Conservation (phyloP, 1,284 basidiomycete genomes). For the Tylopilus sp. region DNA sequence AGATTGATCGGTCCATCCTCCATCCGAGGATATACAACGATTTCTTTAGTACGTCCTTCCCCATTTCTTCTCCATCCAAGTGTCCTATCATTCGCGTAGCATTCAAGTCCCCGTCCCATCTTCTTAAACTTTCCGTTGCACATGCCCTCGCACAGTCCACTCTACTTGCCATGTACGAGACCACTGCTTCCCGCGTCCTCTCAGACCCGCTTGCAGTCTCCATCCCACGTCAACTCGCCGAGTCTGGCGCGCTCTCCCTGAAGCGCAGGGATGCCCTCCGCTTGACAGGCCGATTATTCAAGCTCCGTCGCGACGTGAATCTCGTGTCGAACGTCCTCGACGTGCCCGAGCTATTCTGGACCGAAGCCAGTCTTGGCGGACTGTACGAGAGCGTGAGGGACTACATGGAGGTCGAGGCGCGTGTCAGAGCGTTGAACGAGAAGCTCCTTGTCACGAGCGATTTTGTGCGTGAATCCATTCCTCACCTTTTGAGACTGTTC, state of each 20-base stretch:
- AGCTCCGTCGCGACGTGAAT: conserved; percentile 86
- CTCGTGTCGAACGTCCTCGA: conserved; percentile 92
- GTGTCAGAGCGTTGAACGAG: conserved; percentile 88
- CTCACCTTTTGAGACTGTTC: not conserved
- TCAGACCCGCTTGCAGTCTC: conserved; percentile 73
- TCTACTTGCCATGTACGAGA: conserved; percentile 86
- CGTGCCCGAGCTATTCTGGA: conserved; percentile 94
- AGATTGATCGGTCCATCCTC: conserved; percentile 84
- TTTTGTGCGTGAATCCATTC: conserved; percentile 54
- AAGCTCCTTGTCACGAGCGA: conserved; percentile 85
- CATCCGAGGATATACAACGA: conserved; percentile 90
- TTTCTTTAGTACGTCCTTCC: conserved; percentile 70
- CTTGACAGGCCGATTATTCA: conserved; percentile 87
- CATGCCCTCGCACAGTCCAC: conserved; percentile 96
- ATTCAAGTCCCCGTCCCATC: conserved; percentile 84
- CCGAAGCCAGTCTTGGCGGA: conserved; percentile 84
- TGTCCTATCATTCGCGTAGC: conserved; percentile 43
- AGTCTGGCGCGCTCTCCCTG: conserved; percentile 74
- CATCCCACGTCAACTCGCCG: conserved; percentile 84
- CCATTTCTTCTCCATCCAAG: not conserved
- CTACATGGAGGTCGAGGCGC: conserved; percentile 88
- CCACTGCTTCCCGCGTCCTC: conserved; percentile 75
- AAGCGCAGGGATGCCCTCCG: conserved; percentile 81
- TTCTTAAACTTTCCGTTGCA: conserved; percentile 85
- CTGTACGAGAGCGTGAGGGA: conserved; percentile 92